Percentiles rank a stretch among this genome's conserved stretches.
Conservation (phyloP, 106 monocot species). For the Gastrodia elata region DNA sequence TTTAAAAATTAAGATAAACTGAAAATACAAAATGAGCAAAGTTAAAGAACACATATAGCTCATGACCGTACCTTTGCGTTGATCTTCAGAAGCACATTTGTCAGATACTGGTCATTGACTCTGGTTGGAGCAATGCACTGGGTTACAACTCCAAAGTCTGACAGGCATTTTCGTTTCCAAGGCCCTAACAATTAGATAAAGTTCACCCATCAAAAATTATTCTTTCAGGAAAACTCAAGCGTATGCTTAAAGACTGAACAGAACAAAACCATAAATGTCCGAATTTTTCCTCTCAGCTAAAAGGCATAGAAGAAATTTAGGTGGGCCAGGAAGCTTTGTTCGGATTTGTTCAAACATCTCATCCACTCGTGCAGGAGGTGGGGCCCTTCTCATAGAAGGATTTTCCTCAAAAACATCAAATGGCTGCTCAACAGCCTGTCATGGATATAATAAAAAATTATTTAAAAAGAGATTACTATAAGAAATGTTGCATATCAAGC, state of each 20-base stretch:
- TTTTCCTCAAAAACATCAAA: constrained; percentile 63
- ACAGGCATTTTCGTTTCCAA: constrained; percentile 79
- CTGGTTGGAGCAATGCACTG: constrained; percentile 69
- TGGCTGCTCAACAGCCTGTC: constrained; percentile 56
- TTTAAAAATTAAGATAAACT: neutral
- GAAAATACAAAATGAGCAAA: neutral
- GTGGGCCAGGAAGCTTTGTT: constrained; percentile 49
- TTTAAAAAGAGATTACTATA: neutral
- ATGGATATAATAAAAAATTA: neutral
- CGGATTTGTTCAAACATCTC: constrained; percentile 63
- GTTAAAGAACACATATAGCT: neutral
- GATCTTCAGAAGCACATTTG: constrained; percentile 83
- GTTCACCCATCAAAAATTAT: neutral
- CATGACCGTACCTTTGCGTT: constrained; percentile 62
- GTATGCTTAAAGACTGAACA: neutral
- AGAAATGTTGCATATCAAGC: neutral
- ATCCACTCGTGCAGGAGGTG: constrained; percentile 56
- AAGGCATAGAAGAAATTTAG: constrained; percentile 73
- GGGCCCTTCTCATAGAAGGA: constrained; percentile 31
- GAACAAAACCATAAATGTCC: constrained; percentile 68
- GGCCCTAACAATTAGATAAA: constrained; percentile 41
- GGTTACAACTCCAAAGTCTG: constrained; percentile 79
- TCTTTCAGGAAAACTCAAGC: neutral
- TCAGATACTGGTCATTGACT: constrained; percentile 84
- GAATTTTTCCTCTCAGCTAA: constrained; percentile 84